Evolutionary conservation across 257 asterid species (phyloP), one percentile per base, ranked within the genome.

Genomic region (Nicotiana undulata): DNA sequence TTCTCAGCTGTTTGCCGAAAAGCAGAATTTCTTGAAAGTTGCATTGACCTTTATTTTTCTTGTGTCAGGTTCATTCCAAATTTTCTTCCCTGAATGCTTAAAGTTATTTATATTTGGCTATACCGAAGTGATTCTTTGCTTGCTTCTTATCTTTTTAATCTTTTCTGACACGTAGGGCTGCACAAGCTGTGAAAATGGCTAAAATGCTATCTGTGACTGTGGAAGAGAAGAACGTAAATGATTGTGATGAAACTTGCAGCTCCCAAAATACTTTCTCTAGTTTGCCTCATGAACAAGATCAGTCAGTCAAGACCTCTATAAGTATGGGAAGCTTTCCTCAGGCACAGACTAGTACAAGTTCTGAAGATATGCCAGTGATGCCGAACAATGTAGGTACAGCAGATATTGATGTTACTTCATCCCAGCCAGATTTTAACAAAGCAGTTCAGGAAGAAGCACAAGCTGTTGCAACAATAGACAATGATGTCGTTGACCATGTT

Each of bases 161-260:
- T 53, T 70, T 64, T 79, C 81, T 79, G 78, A 82, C 59, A 61
- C 82, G 78, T 84, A 96, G 99, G 98, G 97, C 98, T 84, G 90
- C 99, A 12, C 90, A 89, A 87, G 98, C 98, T 87, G 94, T 96
- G 90, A 93, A 90, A 89, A 87, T 94, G 93, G 95, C 98, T 11
- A 94, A 90, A 84, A 92, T 90, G 82, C 95, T 96, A 86, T 87
- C 92, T 10, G 87, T 87, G 29, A 90, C 87, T 82, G 77, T 89
- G 26, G 98, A 90, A 68, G 98, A 92, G 79, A 96, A 90, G 87
- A 90, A 85, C 85, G 80, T 90, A 85, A 88, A 87, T 87, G 97
- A 92, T 81, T 90, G 77, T 68, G 95, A 92, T 81, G 99, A 96
- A 85, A 85, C 90, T 87, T 77, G 88, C 85, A 88, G 97, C 91